These are phyloP conservation scores for Penicillium herquei DNA, from an alignment of 495 filamentous ascomycete genomes.

Conservation along the genomic window DNA sequence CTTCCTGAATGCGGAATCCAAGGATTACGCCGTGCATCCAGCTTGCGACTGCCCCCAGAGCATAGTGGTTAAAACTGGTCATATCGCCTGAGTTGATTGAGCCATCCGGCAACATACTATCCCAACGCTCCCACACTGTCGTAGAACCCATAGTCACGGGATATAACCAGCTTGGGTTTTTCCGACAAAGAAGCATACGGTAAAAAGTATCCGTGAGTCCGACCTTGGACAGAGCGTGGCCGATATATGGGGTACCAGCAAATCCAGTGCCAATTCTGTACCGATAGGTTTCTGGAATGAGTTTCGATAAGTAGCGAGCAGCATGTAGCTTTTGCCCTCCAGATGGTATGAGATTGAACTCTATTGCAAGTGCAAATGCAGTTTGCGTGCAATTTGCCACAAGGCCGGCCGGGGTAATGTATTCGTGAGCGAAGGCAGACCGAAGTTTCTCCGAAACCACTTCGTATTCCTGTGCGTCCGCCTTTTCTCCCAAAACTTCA, in stretches of 20 bases:
- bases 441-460: too few species aligned
- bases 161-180: conserved; percentile 51
- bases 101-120: conserved; percentile 52
- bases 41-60: conserved; percentile 40
- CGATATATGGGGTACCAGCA: conserved; percentile 51
- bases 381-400: too few species aligned
- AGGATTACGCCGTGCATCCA: conserved; percentile 31
- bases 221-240: conserved; percentile 39
- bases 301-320: too few species aligned
- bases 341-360: too few species aligned
- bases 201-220: conserved; percentile 32
- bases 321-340: too few species aligned
- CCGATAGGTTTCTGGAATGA: too few species aligned
- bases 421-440: too few species aligned
- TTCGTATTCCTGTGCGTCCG: conserved; percentile 26
- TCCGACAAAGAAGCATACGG: conserved; percentile 40
- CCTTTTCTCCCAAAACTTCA: conserved; percentile 23
- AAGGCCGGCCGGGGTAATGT: too few species aligned
- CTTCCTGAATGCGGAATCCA: conserved; percentile 21
- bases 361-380: too few species aligned
- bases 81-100: conserved; percentile 52
- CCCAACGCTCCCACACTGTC: conserved; percentile 58
- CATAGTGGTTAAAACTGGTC: conserved; percentile 57
- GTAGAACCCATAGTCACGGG: conserved; percentile 53
- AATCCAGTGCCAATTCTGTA: conserved; percentile 55